phyloP scores from a whole-genome alignment of 306 rosid genomes.

The Vigna unguiculata region DNA sequence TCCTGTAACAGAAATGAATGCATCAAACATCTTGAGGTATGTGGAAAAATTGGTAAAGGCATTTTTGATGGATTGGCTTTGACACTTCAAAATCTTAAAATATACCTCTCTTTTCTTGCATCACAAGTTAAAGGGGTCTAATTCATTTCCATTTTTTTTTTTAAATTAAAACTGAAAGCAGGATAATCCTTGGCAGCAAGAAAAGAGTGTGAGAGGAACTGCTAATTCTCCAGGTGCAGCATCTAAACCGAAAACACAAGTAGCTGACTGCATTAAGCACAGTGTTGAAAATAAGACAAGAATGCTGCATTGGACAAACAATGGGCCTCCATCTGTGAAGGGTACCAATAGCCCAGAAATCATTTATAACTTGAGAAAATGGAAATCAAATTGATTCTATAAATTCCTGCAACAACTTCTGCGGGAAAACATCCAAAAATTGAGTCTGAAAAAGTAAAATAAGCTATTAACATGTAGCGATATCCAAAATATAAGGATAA shows the following conservation, averaged over 20 bases:
- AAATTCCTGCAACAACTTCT: slow-evolving; percentile 8
- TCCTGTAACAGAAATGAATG: slow-evolving; percentile 17
- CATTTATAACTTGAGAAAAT: slow-evolving; percentile 17
- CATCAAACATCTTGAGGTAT: slow-evolving; percentile 37
- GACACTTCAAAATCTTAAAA: neutral
- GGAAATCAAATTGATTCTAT: neutral
- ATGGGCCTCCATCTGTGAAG: slow-evolving; percentile 2
- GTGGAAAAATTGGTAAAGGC: neutral
- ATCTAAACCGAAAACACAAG: slow-evolving; percentile 11
- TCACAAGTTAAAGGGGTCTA: neutral
- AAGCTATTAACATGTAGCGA: neutral
- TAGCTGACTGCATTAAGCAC: slow-evolving; percentile 25
- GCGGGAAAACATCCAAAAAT: slow-evolving; percentile 1
- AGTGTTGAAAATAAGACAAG: slow-evolving; percentile 1
- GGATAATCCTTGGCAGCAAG: slow-evolving; percentile 2
- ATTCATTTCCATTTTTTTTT: neutral
- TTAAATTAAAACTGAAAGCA: slow-evolving; percentile 29
- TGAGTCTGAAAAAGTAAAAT: neutral
- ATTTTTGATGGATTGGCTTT: neutral
- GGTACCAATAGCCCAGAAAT: neutral
- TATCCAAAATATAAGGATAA: no score
- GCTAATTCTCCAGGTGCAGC: slow-evolving; percentile 9
- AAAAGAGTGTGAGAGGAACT: neutral
- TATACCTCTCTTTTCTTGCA: slow-evolving; percentile 13
- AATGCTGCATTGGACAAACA: slow-evolving; percentile 26